These are phyloP conservation scores for Suillus fuscotomentosus DNA, from an alignment of 768 basidiomycete genomes.

Conservation along the genomic window DNA sequence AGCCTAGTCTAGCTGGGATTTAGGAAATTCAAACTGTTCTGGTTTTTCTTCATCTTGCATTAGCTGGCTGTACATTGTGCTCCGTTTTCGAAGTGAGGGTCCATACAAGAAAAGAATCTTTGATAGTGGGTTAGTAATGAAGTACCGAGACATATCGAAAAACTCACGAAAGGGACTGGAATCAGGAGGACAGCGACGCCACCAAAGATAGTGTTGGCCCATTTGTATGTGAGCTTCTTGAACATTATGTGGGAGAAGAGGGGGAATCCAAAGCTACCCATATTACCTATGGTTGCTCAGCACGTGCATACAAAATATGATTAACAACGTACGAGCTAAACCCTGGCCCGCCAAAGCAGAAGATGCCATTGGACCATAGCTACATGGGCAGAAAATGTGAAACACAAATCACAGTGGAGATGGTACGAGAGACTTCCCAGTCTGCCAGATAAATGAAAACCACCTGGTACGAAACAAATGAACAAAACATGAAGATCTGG, in stretches of 20 bases:
- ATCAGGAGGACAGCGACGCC: constrained; percentile 50
- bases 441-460: constrained; percentile 62
- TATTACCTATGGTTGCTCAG: constrained; percentile 38
- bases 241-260: constrained; percentile 65
- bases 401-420: neutral
- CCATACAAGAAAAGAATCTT: constrained; percentile 33
- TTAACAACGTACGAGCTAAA: constrained; percentile 43
- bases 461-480: constrained; percentile 51
- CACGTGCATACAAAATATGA: neutral
- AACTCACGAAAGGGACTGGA: constrained; percentile 54
- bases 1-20: neutral
- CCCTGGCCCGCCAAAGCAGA: constrained; percentile 67
- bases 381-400: constrained; percentile 13
- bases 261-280: constrained; percentile 53
- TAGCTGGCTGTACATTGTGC: constrained; percentile 18
- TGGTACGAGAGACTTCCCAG: constrained; percentile 36
- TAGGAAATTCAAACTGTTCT: neutral
- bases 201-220: constrained; percentile 57
- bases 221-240: constrained; percentile 49
- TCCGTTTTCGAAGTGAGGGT: constrained; percentile 24
- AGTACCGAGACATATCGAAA: neutral
- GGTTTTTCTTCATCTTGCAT: constrained; percentile 5
- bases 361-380: constrained; percentile 60
- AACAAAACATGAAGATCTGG: constrained; percentile 48
- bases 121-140: neutral